phyloP scores from a whole-genome alignment of 208 protist species.

The Leishmania braziliensis region DNA sequence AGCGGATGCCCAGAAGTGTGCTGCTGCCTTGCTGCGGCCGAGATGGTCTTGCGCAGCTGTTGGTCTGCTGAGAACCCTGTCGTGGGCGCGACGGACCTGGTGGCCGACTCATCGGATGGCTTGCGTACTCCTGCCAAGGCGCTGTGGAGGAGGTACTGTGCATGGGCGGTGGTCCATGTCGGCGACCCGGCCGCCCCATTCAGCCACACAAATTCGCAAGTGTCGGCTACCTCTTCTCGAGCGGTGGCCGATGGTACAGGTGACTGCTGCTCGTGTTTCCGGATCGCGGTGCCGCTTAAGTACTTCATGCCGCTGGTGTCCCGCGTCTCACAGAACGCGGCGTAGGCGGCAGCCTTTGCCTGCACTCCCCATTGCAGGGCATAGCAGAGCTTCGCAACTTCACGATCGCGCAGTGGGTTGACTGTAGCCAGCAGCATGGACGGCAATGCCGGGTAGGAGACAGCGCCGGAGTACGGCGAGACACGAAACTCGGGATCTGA shows the following conservation, averaged over 20 bases:
- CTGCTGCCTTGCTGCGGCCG: background rate
- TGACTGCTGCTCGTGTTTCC: background rate
- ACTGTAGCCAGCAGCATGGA: conserved; percentile 48
- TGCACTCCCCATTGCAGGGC: conserved; percentile 10
- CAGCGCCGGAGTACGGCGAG: conserved; percentile 35
- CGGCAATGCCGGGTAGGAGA: conserved; percentile 66
- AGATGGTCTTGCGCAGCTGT: conserved; percentile 1
- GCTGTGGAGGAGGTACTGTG: conserved; percentile 12
- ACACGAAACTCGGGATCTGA: conserved; percentile 66
- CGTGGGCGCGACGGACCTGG: background rate
- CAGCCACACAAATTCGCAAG: conserved; percentile 9
- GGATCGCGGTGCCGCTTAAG: background rate
- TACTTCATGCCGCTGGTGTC: background rate
- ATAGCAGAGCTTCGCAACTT: background rate
- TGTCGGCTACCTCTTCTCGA: background rate
- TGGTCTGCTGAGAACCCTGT: background rate
- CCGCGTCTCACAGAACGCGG: background rate
- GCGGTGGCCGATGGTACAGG: background rate
- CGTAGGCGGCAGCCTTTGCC: conserved; percentile 1
- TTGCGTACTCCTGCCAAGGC: background rate
- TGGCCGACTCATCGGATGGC: background rate
- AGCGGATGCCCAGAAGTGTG: conserved; percentile 12
- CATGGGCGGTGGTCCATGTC: conserved; percentile 28
- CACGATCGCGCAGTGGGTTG: conserved; percentile 9
- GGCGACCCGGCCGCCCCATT: conserved; percentile 16